Base-by-base conservation (phyloP, 768 basidiomycete species). In the Clavulina sp. region DNA sequence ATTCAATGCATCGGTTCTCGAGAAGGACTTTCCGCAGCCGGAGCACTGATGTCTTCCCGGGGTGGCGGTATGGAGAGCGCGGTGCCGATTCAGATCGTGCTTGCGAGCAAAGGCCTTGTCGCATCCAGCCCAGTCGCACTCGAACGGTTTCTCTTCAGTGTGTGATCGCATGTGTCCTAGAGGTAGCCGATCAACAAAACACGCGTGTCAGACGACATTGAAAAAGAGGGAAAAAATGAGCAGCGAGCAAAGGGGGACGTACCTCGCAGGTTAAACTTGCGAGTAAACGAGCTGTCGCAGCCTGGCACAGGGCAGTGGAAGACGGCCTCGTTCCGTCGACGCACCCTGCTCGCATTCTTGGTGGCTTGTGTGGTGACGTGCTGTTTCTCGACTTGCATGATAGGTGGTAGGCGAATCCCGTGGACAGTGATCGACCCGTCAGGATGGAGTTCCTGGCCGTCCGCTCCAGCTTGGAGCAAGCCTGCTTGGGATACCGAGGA, bases 71-170 rank as follows among this genome's bases (percentile, higher is more conserved):
- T 96, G 91, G 4, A 96, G 70, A 2, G 86, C 84, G 68, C 89
- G 86, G 62, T 93, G 91, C 31, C 91, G 82, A 81, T 95, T 95
- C 84, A 89, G 93, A 63, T 96, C 91, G 64, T 96, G 91, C 64
- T 92, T 87, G 41, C 91, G 75, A 48, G 91, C 91, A 63, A 95
- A 93, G 24, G 86, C 83, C 64, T 95, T 96, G 62, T 83, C 84
- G 65, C 91, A 96, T 29, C 88, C 89, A 9, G 86, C 84, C 76
- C 84, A 91, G 54, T 86, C 81, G 64, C 91, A 95, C 54, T 86
- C 77, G 66, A 88, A 96, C 33, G 91, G 91, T 51, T 89, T 73
- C 66, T 95, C 89, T 64, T 93, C 89, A 5, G 89, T 93, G 65
- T 96, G 91, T 18, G 91, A 93, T 60, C 91, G 76, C 55, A 96